These are phyloP conservation scores for Tetradesmus lagerheimii DNA, from an alignment of 139 green algal species.

Conservation along the genomic window DNA sequence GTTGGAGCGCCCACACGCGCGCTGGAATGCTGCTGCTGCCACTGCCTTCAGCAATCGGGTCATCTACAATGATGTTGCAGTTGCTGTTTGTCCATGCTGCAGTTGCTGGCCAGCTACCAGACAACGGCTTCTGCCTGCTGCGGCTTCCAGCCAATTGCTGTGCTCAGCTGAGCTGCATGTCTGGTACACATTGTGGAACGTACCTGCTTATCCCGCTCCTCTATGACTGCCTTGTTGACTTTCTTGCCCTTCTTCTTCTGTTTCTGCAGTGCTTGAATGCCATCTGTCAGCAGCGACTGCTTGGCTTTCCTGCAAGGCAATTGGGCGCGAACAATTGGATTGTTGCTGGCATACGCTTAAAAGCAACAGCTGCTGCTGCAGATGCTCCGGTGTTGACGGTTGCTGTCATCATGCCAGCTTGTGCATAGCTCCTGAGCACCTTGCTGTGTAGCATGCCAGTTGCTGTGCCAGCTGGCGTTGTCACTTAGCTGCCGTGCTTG, in stretches of 20 bases:
- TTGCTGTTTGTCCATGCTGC: no score
- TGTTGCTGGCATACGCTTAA: not conserved
- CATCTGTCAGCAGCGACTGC: conserved; percentile 61
- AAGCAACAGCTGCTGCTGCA: not conserved
- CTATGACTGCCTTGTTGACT: conserved; percentile 66
- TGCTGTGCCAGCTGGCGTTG: not conserved
- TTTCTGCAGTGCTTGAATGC: conserved; percentile 56
- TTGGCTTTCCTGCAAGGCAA: conserved; percentile 67
- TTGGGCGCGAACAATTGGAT: not conserved
- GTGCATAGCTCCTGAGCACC: not conserved
- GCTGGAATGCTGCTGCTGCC: no score
- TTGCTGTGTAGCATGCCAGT: not conserved
- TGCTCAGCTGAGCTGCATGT: not conserved
- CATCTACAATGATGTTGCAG: no score
- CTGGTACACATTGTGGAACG: not conserved
- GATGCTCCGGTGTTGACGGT: not conserved
- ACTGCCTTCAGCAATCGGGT: no score
- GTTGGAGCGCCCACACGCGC: no score
- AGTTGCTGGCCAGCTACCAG: not conserved
- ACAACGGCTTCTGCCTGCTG: not conserved
- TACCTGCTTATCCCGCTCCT: conserved; percentile 65
- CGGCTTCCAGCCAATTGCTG: not conserved
- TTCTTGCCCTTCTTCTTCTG: conserved; percentile 78
- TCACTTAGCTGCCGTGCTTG: not conserved
- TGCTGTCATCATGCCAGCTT: not conserved